phyloP scores from a whole-genome alignment of 768 basidiomycete species.

The Kwoniella dendrophila region DNA sequence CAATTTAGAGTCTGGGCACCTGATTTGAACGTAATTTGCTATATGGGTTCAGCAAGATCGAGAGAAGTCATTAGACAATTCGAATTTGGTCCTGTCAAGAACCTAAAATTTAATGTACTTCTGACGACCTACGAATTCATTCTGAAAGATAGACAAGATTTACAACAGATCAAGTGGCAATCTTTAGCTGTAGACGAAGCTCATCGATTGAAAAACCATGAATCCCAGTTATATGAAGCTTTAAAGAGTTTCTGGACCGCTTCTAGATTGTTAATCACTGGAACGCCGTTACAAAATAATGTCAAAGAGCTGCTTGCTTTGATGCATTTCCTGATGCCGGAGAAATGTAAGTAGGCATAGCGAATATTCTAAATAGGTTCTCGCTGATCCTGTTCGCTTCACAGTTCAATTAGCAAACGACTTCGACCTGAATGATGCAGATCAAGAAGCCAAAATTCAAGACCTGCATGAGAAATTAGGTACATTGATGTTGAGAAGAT shows the following conservation, averaged over 20 bases:
- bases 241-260: constrained; percentile 83
- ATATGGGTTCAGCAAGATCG: constrained; percentile 83
- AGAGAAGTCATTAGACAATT: constrained; percentile 88
- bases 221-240: constrained; percentile 95
- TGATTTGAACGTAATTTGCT: constrained; percentile 93
- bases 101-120: constrained; percentile 91
- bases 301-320: constrained; percentile 96
- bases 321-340: constrained; percentile 99
- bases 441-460: constrained; percentile 85
- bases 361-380: background rate
- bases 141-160: constrained; percentile 81
- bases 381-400: background rate
- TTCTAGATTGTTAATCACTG: constrained; percentile 94
- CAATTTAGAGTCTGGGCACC: constrained; percentile 96
- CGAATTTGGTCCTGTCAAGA: constrained; percentile 88
- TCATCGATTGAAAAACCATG: constrained; percentile 96
- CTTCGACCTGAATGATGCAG: constrained; percentile 88
- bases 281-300: constrained; percentile 97
- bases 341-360: constrained; percentile 70
- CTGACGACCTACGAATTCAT: constrained; percentile 96
- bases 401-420: constrained; percentile 89
- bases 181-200: constrained; percentile 96
- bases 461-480: constrained; percentile 91
- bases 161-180: constrained; percentile 96
- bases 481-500: constrained; percentile 86